Percentiles rank a stretch among this genome's conserved stretches.
Conservation (phyloP, 495 filamentous ascomycete genomes). For the Lepraria neglecta region DNA sequence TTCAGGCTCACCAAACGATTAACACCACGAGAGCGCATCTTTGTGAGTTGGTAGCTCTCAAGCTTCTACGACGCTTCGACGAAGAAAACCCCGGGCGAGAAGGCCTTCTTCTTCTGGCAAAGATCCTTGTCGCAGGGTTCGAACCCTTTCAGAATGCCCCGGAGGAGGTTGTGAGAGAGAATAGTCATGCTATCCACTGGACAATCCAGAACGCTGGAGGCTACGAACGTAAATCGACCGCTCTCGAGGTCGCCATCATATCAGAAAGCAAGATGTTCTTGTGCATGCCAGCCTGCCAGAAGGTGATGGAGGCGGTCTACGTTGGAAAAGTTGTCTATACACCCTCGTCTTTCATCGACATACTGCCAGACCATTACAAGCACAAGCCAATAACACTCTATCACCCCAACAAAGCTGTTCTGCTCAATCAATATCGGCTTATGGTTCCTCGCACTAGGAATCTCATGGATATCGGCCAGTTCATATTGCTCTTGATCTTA, state of each 20-base stretch:
- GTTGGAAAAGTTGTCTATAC: slow-evolving; percentile 63
- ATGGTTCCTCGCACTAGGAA: slow-evolving; percentile 65
- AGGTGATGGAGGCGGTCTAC: slow-evolving; percentile 65
- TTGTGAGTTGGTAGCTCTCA: slow-evolving; percentile 61
- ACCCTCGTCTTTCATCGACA: slow-evolving; percentile 60
- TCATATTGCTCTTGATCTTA: slow-evolving; percentile 53
- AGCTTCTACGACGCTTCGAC: slow-evolving; percentile 59
- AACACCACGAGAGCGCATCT: slow-evolving; percentile 58
- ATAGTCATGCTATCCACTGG: slow-evolving; percentile 42
- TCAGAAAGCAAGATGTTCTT: slow-evolving; percentile 62
- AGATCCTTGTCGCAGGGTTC: slow-evolving; percentile 67
- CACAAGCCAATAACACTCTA: slow-evolving; percentile 64
- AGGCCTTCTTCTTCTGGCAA: slow-evolving; percentile 58
- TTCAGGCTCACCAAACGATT: slow-evolving; percentile 63
- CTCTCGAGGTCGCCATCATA: slow-evolving; percentile 65
- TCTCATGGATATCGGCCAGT: slow-evolving; percentile 60
- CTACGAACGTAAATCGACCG: slow-evolving; percentile 55
- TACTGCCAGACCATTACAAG: slow-evolving; percentile 70
- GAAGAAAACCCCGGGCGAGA: slow-evolving; percentile 57
- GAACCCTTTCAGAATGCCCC: slow-evolving; percentile 66
- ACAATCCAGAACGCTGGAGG: slow-evolving; percentile 41
- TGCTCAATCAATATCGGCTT: slow-evolving; percentile 70
- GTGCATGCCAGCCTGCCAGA: slow-evolving; percentile 60
- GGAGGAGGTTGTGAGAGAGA: slow-evolving; percentile 46
- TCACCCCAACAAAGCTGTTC: slow-evolving; percentile 54